phyloP scores from a whole-genome alignment of 345 rosid genomes.

The Populus ilicifolia region DNA sequence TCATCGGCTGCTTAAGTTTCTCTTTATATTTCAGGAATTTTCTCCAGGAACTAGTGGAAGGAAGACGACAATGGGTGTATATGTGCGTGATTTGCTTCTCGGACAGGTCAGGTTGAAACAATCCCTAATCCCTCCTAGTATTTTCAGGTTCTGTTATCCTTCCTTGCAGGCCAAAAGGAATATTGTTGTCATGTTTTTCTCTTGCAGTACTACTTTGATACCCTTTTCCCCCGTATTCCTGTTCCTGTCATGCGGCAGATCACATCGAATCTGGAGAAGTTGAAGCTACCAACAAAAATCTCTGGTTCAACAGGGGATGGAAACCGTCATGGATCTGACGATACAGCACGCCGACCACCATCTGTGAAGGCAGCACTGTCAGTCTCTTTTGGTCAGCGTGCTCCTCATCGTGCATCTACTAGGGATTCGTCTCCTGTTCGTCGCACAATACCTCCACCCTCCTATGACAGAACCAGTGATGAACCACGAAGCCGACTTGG shows the following conservation, averaged over 20 bases:
- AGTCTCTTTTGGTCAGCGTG: constrained; percentile 98
- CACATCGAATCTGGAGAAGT: constrained; percentile 74
- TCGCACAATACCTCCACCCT: constrained; percentile 61
- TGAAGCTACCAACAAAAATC: constrained; percentile 76
- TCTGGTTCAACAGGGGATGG: constrained; percentile 84
- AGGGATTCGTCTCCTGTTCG: constrained; percentile 97
- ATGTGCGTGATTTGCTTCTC: constrained; percentile 90
- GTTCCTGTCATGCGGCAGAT: constrained; percentile 90
- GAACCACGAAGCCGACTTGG: constrained; percentile 43
- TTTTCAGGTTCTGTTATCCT: background rate
- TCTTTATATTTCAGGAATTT: constrained; percentile 62
- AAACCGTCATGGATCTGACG: constrained; percentile 77
- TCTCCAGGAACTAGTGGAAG: constrained; percentile 83
- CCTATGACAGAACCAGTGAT: constrained; percentile 55
- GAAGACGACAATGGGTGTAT: constrained; percentile 85
- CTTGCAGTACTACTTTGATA: constrained; percentile 92
- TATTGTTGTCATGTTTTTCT: constrained; percentile 9
- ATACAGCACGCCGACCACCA: constrained; percentile 94
- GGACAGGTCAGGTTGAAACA: constrained; percentile 72
- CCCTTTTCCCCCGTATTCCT: constrained; percentile 93
- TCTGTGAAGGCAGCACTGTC: constrained; percentile 99
- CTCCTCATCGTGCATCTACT: constrained; percentile 98
- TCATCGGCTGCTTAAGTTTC: background rate
- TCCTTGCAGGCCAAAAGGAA: background rate
- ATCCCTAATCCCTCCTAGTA: constrained; percentile 3